A percentile compares a stretch with the other conserved stretches of the same genome.
These are phyloP conservation scores for Aquanectria penicillioides DNA, from an alignment of 2,329 filamentous ascomycete species.

Conservation along the genomic window DNA sequence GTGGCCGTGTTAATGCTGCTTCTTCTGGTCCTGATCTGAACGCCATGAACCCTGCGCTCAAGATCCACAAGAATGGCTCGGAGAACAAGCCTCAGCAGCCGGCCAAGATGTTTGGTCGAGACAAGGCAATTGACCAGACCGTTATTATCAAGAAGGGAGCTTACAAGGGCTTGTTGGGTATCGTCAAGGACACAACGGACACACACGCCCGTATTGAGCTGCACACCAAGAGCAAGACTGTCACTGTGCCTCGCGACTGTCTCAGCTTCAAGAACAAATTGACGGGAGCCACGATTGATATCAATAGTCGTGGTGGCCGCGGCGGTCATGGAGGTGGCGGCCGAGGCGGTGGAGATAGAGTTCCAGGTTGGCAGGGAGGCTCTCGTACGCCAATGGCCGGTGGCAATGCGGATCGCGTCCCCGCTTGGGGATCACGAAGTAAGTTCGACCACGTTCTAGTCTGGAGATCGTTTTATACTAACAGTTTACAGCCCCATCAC, in stretches of 20 bases:
- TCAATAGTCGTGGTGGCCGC: constrained; percentile 64
- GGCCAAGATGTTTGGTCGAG: constrained; percentile 80
- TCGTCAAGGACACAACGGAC: constrained; percentile 94
- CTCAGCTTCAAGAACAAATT: constrained; percentile 87
- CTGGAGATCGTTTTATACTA: constrained; percentile 30
- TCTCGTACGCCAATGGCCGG: constrained; percentile 75
- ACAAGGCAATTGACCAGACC: constrained; percentile 89
- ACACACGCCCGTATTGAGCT: constrained; percentile 88
- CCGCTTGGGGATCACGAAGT: constrained; percentile 79
- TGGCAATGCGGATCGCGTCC: constrained; percentile 73
- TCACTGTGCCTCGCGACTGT: constrained; percentile 83
- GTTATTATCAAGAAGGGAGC: constrained; percentile 88
- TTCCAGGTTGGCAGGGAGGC: constrained; percentile 69
- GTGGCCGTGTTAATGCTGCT: constrained; percentile 75
- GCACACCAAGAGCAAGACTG: constrained; percentile 92
- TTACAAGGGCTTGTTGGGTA: constrained; percentile 92
- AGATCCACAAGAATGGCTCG: constrained; percentile 70
- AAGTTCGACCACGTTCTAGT: constrained; percentile 51
- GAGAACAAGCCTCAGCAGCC: constrained; percentile 66
- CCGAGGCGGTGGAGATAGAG: constrained; percentile 56
- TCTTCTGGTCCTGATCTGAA: constrained; percentile 79
- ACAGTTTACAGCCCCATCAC: constrained; percentile 61
- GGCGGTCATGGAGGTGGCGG: constrained; percentile 55
- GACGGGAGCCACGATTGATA: constrained; percentile 82
- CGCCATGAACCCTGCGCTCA: constrained; percentile 91